Conservation (phyloP, 1,139 yeast genomes). For the Debaryomyces singareniensis region DNA sequence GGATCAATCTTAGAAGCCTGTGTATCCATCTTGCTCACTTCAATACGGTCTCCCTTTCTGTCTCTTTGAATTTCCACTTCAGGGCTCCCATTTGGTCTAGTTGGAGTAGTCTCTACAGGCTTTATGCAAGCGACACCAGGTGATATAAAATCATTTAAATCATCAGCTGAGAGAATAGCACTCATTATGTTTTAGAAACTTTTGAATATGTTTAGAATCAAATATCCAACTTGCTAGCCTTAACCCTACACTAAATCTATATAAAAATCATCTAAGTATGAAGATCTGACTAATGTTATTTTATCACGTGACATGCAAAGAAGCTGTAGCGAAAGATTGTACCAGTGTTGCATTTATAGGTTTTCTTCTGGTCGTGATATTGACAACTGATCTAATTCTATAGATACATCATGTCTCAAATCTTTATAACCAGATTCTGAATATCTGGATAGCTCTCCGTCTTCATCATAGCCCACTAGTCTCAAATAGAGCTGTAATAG, state of each 20-base stretch:
- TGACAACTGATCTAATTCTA: no score
- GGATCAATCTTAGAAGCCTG: slow-evolving; percentile 49
- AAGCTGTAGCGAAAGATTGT: no score
- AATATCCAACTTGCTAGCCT: no score
- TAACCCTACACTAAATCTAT: no score
- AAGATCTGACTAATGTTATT: no score
- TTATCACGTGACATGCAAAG: no score
- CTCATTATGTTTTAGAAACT: no score
- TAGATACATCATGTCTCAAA: not conserved
- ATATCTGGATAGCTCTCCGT: slow-evolving; percentile 21
- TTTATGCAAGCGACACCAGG: slow-evolving; percentile 95
- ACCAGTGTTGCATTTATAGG: no score
- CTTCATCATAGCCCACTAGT: slow-evolving; percentile 41
- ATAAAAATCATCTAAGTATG: no score
- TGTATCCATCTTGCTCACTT: slow-evolving; percentile 58
- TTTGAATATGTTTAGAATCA: no score
- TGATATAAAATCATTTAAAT: slow-evolving; percentile 86
- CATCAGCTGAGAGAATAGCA: slow-evolving; percentile 81
- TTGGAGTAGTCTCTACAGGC: slow-evolving; percentile 27
- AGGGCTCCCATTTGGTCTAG: slow-evolving; percentile 15
- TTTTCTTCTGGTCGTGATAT: no score
- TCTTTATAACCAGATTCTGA: not conserved
- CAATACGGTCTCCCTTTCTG: slow-evolving; percentile 60
- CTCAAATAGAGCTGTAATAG: slow-evolving; percentile 52
- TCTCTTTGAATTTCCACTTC: slow-evolving; percentile 63